Percentiles rank a stretch among this genome's conserved stretches.
phyloP scores from a whole-genome alignment of 2,329 filamentous ascomycete species.

The Penicillium sp. region DNA sequence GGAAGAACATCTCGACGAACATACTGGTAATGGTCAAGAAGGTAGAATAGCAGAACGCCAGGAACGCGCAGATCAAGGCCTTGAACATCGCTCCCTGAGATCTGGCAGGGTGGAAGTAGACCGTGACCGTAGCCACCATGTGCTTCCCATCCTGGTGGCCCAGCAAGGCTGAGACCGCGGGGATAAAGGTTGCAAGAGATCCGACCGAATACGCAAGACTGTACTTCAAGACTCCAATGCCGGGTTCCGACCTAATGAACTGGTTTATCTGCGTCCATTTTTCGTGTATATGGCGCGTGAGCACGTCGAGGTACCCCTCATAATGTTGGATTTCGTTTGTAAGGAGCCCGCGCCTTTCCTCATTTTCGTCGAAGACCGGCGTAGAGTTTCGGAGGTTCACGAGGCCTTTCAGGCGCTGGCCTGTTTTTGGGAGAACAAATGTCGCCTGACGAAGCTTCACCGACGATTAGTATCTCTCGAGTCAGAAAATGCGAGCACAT shows the following conservation, averaged over 20 bases:
- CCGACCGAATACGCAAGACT: conserved; percentile 84
- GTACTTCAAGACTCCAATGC: conserved; percentile 82
- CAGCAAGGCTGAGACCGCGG: conserved; percentile 67
- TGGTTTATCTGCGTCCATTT: conserved; percentile 46
- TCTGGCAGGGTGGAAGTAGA: conserved; percentile 90
- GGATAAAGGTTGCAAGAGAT: conserved; percentile 80
- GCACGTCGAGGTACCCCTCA: conserved; percentile 13
- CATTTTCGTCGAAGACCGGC: conserved; percentile 8
- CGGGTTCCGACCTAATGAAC: conserved; percentile 69
- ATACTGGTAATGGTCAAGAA: conserved; percentile 79
- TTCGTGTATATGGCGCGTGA: conserved; percentile 33
- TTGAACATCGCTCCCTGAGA: conserved; percentile 87
- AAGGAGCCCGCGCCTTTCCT: conserved; percentile 39
- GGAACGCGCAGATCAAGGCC: conserved; percentile 70
- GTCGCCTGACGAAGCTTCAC: conserved; percentile 73
- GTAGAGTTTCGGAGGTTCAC: conserved; percentile 67
- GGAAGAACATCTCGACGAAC: conserved; percentile 80
- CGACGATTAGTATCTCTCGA: conserved; percentile 3
- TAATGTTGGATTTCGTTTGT: conserved; percentile 22
- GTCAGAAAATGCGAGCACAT: conserved; percentile 12
- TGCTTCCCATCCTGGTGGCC: conserved; percentile 89
- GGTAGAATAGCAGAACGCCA: conserved; percentile 75
- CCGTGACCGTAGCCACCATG: conserved; percentile 86
- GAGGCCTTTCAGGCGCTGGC: conserved; percentile 75
- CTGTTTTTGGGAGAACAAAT: conserved; percentile 81